These are phyloP conservation scores for Lachnellula arida DNA, from an alignment of 2,329 filamentous ascomycete genomes.

Conservation along the genomic window DNA sequence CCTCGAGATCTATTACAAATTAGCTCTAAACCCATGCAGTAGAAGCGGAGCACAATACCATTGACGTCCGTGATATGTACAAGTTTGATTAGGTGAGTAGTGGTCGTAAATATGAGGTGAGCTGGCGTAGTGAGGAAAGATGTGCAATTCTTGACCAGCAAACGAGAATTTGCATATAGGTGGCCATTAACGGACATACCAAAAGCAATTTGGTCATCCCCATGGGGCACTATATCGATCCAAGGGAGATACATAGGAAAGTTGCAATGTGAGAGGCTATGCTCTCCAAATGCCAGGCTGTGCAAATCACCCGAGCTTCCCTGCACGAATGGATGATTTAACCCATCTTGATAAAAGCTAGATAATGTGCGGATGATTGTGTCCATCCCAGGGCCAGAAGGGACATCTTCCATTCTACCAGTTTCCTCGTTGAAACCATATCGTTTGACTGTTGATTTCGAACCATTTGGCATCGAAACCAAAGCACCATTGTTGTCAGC, in stretches of 20 bases:
- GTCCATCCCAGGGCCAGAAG: conserved; percentile 5
- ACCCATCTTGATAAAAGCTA: conserved; percentile 21
- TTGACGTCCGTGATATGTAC: conserved; percentile 68
- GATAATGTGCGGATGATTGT: conserved; percentile 22
- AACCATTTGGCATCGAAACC: conserved; percentile 15
- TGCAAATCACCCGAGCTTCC: conserved; percentile 25
- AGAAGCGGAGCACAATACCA: conserved; percentile 42
- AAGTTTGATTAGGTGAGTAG: conserved; percentile 89
- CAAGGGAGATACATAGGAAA: conserved; percentile 32
- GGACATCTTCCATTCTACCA: conserved; percentile 24
- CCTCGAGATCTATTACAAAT: conserved; percentile 60
- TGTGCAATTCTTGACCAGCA: conserved; percentile 81
- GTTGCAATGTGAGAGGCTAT: conserved; percentile 23
- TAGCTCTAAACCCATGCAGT: neutral
- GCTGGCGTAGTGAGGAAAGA: conserved; percentile 78
- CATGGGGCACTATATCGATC: conserved; percentile 28
- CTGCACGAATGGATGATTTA: conserved; percentile 25
- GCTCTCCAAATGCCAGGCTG: conserved; percentile 25
- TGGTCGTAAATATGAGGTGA: conserved; percentile 89
- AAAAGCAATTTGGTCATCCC: conserved; percentile 28
- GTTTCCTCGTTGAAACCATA: conserved; percentile 27
- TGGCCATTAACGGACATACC: conserved; percentile 72
- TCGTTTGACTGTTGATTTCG: conserved; percentile 15
- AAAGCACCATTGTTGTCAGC: conserved; percentile 20
- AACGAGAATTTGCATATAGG: conserved; percentile 70